phyloP scores from a whole-genome alignment of 2,329 filamentous ascomycete species.

The Pseudopyrenochaeta lycopersici region DNA sequence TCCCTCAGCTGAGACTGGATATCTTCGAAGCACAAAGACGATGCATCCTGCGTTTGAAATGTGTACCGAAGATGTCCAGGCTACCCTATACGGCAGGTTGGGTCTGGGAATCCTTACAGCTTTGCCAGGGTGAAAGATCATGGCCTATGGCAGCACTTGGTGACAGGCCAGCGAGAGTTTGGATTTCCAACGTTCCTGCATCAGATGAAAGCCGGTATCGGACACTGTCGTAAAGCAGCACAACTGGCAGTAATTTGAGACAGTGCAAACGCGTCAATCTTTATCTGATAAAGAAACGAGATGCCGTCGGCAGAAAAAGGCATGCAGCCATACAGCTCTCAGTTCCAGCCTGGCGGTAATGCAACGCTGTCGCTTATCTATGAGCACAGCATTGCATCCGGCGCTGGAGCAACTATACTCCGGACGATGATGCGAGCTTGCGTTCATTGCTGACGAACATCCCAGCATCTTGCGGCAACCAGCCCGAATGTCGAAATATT shows the following conservation, averaged over 20 bases:
- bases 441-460: conserved; percentile 40
- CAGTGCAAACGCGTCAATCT: conserved; percentile 25
- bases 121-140: too few species aligned
- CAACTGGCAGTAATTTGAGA: conserved; percentile 24
- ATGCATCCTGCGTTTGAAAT: too few species aligned
- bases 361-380: conserved; percentile 42
- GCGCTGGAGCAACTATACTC: conserved; percentile 34
- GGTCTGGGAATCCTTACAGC: too few species aligned
- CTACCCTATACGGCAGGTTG: too few species aligned
- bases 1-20: too few species aligned
- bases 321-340: conserved; percentile 33
- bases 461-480: conserved; percentile 66
- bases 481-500: conserved; percentile 65
- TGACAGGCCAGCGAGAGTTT: conserved; percentile 4
- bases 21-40: too few species aligned
- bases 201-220: conserved; percentile 35
- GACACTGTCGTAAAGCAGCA: conserved; percentile 21
- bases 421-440: conserved; percentile 38
- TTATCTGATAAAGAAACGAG: conserved; percentile 39
- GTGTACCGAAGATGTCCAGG: too few species aligned
- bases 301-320: conserved; percentile 35
- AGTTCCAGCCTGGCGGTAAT: conserved; percentile 29
- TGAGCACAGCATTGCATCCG: conserved; percentile 22
- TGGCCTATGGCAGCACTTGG: too few species aligned
- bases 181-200: conserved; percentile 17